A percentile compares a stretch with the other conserved stretches of the same genome.
Evolutionary conservation across 768 basidiomycete species (phyloP).

Genomic region (Trichaptum fuscoviolaceum): DNA sequence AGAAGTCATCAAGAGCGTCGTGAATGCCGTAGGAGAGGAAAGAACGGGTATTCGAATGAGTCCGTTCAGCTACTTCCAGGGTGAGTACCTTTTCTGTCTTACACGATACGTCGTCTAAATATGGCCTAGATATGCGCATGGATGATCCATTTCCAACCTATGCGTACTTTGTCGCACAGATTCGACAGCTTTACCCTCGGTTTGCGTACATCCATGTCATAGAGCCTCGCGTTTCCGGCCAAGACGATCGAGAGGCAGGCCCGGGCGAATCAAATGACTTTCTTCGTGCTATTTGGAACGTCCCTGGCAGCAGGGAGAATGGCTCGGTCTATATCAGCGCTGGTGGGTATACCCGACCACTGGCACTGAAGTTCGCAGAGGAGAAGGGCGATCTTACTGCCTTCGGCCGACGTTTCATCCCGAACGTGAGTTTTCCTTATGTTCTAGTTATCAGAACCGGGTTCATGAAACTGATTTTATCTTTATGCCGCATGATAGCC

Average conservation of each 20-base stretch:
- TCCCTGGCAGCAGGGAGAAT: too few relatives aligned
- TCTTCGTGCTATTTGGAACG: slow-evolving; percentile 18
- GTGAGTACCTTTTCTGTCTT: too few relatives aligned
- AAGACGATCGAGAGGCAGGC: slow-evolving; percentile 11
- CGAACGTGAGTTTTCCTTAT: slow-evolving; percentile 22
- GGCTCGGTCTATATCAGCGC: slow-evolving; percentile 19
- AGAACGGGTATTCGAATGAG: slow-evolving; percentile 31
- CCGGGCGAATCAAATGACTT: slow-evolving; percentile 16
- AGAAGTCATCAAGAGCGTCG: slow-evolving; percentile 32
- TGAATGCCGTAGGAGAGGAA: slow-evolving; percentile 30
- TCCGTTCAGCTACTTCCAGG: slow-evolving; percentile 17
- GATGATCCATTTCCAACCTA: too few relatives aligned
- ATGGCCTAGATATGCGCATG: too few relatives aligned
- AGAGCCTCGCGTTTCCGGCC: too few relatives aligned
- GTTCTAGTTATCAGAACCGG: too few relatives aligned
- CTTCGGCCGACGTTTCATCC: slow-evolving; percentile 22
- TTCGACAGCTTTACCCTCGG: too few relatives aligned
- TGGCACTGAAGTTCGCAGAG: slow-evolving; percentile 17
- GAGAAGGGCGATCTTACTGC: slow-evolving; percentile 20
- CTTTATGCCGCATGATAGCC: too few relatives aligned
- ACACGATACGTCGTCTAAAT: too few relatives aligned
- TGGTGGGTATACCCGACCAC: slow-evolving; percentile 19
- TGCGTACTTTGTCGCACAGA: too few relatives aligned
- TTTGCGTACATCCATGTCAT: too few relatives aligned
- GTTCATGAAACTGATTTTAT: too few relatives aligned